phyloP scores from a whole-genome alignment of 1,284 basidiomycete genomes.

The Cutaneotrichosporon dermatis region DNA sequence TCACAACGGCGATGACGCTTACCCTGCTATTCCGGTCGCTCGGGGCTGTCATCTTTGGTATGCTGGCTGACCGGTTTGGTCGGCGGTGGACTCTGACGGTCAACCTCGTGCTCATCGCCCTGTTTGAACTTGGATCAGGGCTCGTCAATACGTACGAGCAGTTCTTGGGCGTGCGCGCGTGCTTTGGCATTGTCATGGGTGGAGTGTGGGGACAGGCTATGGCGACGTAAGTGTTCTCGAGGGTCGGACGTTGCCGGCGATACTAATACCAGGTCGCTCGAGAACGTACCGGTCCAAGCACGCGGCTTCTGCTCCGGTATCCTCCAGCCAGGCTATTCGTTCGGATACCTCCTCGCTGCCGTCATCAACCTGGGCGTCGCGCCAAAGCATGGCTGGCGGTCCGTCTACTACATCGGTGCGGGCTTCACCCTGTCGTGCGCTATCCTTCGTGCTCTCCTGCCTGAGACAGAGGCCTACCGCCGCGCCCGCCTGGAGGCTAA shows the following conservation, averaged over 20 bases:
- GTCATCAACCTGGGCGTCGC: slow-evolving; percentile 65
- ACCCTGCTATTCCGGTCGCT: slow-evolving; percentile 85
- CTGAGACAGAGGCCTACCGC: slow-evolving; percentile 73
- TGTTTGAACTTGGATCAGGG: slow-evolving; percentile 67
- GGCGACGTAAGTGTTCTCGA: slow-evolving; percentile 23
- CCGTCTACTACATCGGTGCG: slow-evolving; percentile 54
- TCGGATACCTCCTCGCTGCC: slow-evolving; percentile 54
- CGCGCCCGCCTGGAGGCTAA: slow-evolving; percentile 44
- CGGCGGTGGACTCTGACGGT: slow-evolving; percentile 79
- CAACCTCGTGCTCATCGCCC: slow-evolving; percentile 66
- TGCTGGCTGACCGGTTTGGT: slow-evolving; percentile 69
- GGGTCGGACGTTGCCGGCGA: no score
- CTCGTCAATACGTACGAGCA: slow-evolving; percentile 50
- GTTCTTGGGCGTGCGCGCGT: slow-evolving; percentile 55
- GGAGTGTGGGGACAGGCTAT: slow-evolving; percentile 51
- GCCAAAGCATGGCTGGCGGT: slow-evolving; percentile 49
- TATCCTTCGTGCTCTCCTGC: slow-evolving; percentile 63
- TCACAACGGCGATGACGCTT: slow-evolving; percentile 76
- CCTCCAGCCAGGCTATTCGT: slow-evolving; percentile 73
- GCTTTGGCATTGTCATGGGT: slow-evolving; percentile 84
- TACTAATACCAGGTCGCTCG: no score
- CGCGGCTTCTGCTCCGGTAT: slow-evolving; percentile 83
- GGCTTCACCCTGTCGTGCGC: slow-evolving; percentile 73
- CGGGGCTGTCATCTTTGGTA: slow-evolving; percentile 76
- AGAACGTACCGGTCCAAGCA: slow-evolving; percentile 79